Percentiles rank a stretch among this genome's conserved stretches.
Conservation (phyloP, 257 asterid species). For the Primulina huaijiensis region DNA sequence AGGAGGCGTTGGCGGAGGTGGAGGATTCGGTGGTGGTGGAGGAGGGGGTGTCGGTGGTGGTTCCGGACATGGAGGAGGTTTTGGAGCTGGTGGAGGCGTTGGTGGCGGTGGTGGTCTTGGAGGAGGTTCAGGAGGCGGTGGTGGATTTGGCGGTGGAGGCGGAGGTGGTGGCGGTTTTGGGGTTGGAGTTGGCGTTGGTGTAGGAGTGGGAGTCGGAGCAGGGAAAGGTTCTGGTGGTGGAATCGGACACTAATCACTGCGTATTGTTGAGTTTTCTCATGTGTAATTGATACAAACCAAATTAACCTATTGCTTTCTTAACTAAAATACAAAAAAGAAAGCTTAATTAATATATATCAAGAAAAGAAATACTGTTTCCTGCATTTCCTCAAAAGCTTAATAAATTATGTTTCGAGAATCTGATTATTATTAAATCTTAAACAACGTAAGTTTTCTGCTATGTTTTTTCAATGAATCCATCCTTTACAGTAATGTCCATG, state of each 20-base stretch:
- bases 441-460: too few species aligned
- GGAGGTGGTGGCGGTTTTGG: not conserved
- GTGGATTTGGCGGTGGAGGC: not conserved
- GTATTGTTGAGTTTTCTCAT: not conserved
- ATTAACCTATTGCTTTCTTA: not conserved
- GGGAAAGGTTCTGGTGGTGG: slow-evolving; percentile 2
- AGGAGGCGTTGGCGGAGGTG: not conserved
- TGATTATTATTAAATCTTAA: too few species aligned
- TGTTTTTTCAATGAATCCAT: too few species aligned
- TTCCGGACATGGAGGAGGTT: too few species aligned
- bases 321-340: not conserved
- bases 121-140: not conserved
- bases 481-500: too few species aligned
- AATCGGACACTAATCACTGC: not conserved
- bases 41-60: not conserved
- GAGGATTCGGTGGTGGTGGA: not conserved
- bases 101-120: not conserved
- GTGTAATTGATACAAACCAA: too few species aligned
- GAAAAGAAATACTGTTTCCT: too few species aligned
- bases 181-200: not conserved
- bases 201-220: not conserved
- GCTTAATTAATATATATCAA: not conserved
- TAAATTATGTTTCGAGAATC: too few species aligned
- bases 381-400: too few species aligned
- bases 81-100: not conserved